Evolutionary conservation across 805 yeast genomes (phyloP).

Genomic region (Nakazawaea populi): DNA sequence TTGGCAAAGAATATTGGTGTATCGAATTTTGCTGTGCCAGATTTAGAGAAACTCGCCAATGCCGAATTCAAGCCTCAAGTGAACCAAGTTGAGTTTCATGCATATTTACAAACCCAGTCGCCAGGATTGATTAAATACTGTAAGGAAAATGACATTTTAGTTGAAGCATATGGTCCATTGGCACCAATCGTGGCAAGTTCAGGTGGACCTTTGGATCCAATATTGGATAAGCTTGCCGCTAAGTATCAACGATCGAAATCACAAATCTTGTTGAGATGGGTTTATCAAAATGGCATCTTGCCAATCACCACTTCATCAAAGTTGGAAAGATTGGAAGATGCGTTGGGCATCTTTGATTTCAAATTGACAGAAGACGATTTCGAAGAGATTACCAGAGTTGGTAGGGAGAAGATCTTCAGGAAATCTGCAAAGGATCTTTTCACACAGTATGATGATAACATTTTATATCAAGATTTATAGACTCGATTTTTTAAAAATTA

Average conservation of each 20-base stretch:
- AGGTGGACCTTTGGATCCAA: constrained; percentile 33
- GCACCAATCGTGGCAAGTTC: constrained; percentile 53
- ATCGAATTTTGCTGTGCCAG: constrained; percentile 50
- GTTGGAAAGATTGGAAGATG: constrained; percentile 47
- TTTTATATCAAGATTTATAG: neutral
- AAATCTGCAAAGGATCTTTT: constrained; percentile 18
- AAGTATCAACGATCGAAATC: constrained; percentile 58
- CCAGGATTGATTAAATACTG: constrained; percentile 49
- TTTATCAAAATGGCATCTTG: constrained; percentile 53
- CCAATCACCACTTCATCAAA: constrained; percentile 74
- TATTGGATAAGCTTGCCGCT: constrained; percentile 34
- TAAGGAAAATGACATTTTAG: constrained; percentile 39
- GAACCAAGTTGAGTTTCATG: constrained; percentile 66
- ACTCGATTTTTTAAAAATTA: neutral
- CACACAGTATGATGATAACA: constrained; percentile 12
- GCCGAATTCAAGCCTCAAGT: constrained; percentile 50
- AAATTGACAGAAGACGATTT: constrained; percentile 47
- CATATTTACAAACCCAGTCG: constrained; percentile 60
- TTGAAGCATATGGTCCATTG: constrained; percentile 66
- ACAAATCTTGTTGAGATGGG: constrained; percentile 68
- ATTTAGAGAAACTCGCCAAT: constrained; percentile 34
- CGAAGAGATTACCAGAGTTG: constrained; percentile 32
- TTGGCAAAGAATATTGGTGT: constrained; percentile 47
- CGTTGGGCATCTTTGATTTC: constrained; percentile 51
- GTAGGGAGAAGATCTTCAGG: constrained; percentile 24